Evolutionary conservation across 768 basidiomycete species (phyloP).

Genomic region (Pleurotus tuber-regium): DNA sequence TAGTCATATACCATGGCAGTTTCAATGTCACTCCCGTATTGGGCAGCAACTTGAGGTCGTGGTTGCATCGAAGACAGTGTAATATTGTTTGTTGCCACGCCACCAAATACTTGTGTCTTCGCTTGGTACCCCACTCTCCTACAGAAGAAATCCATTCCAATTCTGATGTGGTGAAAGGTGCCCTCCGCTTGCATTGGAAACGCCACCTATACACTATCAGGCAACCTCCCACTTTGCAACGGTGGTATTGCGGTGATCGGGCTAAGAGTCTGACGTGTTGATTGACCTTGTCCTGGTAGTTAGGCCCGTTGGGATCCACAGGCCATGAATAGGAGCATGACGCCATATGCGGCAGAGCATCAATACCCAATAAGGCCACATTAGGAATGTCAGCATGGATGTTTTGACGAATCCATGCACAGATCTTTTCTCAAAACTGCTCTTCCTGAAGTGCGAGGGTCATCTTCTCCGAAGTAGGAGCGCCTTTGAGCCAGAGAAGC

Average conservation of each 20-base stretch:
- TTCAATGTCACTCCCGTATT: slow-evolving; percentile 30
- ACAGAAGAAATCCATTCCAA: slow-evolving; percentile 21
- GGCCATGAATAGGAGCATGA: neutral
- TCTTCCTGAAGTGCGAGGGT: neutral
- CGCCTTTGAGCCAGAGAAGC: slow-evolving; percentile 25
- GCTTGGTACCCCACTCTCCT: slow-evolving; percentile 28
- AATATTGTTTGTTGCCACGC: slow-evolving; percentile 21
- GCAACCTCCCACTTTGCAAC: slow-evolving; percentile 25
- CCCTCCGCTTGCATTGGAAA: slow-evolving; percentile 29
- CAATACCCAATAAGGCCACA: neutral
- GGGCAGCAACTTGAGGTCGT: slow-evolving; percentile 37
- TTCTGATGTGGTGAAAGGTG: slow-evolving; percentile 23
- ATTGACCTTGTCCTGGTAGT: neutral
- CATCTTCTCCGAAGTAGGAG: neutral
- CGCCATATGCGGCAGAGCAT: neutral
- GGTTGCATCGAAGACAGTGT: slow-evolving; percentile 23
- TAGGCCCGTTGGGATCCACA: neutral
- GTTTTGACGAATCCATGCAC: neutral
- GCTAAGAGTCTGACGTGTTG: slow-evolving; percentile 21
- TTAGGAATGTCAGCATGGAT: neutral
- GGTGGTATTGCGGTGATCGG: slow-evolving; percentile 30
- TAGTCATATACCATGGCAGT: slow-evolving; percentile 34
- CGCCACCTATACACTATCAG: slow-evolving; percentile 11
- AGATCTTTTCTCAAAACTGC: neutral
- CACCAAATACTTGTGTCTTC: slow-evolving; percentile 24